Base-by-base conservation (phyloP, 805 yeast genomes). In the Lipomyces oligophaga region DNA sequence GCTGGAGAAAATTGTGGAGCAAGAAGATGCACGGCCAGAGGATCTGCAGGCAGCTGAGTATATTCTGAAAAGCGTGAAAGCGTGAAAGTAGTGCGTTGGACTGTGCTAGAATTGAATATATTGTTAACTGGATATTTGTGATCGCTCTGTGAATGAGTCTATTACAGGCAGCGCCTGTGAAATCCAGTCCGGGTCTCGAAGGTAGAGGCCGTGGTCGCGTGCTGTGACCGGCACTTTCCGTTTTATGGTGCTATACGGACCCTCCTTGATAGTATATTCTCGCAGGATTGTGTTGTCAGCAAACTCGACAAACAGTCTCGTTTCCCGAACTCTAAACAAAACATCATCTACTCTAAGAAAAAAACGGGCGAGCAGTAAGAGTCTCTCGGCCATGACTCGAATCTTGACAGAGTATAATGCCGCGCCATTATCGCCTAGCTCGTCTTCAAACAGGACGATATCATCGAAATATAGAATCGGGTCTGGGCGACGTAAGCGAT, bases 361-460 rank as follows among this genome's bases (percentile, higher is more conserved):
- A 57, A 90, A 77, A 37, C 97, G 73, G 40, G 81, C 78, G 37
- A 93, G 69, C 27, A 90, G 58, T 31, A 93, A 67, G 55, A 93
- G 62, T 50, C 96, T 77, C 41, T 81, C 76, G 5, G 80, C 80
- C 97, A 93, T 93, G 3, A 88, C 96, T 52, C 99, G 70, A 18
- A 93, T 77, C 64, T 89, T 89, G 28, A 81, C 80, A 42, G 80
- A 79, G 44, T 85, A 67, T 44, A 85, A 76, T 0, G 94, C 78
- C 15, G 87, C 83, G 5, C 99, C 99, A 64, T 90, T 93, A 64
- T 93, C 99, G 3, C 95, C 97, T 45, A 93, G 71, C 63, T 93
- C 99, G 61, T 93, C 99, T 63, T 93, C 99, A 63, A 78, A 93
- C 26, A 93, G 69, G 5, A 85, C 78, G 71, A 87, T 78, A 58